Evolutionary conservation across 148 eudicot species (phyloP).

Genomic region (Drosera capensis): DNA sequence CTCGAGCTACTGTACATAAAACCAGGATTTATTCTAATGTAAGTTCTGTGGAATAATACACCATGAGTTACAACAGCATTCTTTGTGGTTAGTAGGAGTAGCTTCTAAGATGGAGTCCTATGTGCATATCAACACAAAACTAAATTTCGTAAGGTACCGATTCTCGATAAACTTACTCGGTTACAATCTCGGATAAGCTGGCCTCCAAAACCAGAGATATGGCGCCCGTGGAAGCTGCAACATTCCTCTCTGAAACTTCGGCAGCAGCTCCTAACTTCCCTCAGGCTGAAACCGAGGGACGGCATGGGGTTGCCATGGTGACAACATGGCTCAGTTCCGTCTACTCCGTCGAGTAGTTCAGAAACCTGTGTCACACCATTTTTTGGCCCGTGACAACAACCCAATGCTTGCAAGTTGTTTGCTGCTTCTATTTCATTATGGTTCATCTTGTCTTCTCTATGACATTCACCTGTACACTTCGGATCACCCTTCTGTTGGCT

Average conservation of each 20-base stretch:
- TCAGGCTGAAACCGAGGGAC: slow-evolving; percentile 21
- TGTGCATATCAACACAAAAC: too few species aligned
- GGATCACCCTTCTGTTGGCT: background rate
- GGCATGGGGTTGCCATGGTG: slow-evolving; percentile 8
- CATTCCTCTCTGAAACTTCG: slow-evolving; percentile 45
- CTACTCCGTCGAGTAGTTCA: background rate
- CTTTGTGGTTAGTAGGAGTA: too few species aligned
- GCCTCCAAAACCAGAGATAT: slow-evolving; percentile 24
- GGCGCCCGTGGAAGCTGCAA: slow-evolving; percentile 22
- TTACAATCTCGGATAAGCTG: slow-evolving; percentile 53
- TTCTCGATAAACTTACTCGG: too few species aligned
- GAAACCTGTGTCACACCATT: background rate
- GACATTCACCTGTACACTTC: background rate
- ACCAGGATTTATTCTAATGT: too few species aligned
- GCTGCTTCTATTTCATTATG: too few species aligned
- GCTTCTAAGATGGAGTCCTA: too few species aligned
- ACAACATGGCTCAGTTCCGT: background rate
- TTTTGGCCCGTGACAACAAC: background rate
- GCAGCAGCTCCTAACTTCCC: slow-evolving; percentile 38
- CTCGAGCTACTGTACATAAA: too few species aligned
- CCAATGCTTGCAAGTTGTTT: background rate
- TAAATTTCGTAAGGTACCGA: too few species aligned
- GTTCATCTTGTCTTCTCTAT: background rate
- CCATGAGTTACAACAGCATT: too few species aligned
- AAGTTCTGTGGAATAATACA: too few species aligned